phyloP scores from a whole-genome alignment of 2,329 filamentous ascomycete species.

The Aspergillus bombycis region DNA sequence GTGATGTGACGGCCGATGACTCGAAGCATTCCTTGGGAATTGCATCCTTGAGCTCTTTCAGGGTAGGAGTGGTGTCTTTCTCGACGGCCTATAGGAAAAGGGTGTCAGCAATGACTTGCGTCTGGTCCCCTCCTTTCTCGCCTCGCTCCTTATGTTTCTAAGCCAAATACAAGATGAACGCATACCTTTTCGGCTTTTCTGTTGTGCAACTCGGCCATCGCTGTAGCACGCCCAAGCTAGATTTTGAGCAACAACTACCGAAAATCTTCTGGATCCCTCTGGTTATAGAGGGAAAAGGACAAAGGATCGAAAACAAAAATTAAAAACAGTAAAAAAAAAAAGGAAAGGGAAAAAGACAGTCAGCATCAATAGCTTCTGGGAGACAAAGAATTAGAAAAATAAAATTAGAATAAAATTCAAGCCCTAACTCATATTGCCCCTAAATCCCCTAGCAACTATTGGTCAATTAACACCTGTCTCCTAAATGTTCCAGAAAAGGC shows the following conservation, averaged over 20 bases:
- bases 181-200: slow-evolving; percentile 2
- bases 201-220: slow-evolving; percentile 1
- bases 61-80: slow-evolving; percentile 14
- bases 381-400: not conserved
- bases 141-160: not conserved
- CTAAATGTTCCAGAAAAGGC: not conserved
- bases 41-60: slow-evolving; percentile 42
- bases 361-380: too few relatives aligned
- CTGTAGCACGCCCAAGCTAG: not conserved
- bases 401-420: not conserved
- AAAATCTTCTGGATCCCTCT: not conserved
- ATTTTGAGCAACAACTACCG: not conserved
- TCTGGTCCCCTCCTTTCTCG: not conserved
- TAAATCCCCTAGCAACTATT: not conserved
- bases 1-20: slow-evolving; percentile 55
- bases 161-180: not conserved
- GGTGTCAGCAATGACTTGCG: not conserved
- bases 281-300: not conserved
- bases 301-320: not conserved
- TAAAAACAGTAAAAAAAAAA: not conserved
- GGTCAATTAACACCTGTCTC: not conserved
- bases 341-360: not conserved
- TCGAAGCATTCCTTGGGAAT: slow-evolving; percentile 67
- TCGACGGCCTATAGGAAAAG: not conserved
- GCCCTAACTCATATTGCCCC: not conserved